A percentile compares a stretch with the other conserved stretches of the same genome.
phyloP scores from a whole-genome alignment of 805 yeast genomes.

The Wickerhamiella qilinensis region DNA sequence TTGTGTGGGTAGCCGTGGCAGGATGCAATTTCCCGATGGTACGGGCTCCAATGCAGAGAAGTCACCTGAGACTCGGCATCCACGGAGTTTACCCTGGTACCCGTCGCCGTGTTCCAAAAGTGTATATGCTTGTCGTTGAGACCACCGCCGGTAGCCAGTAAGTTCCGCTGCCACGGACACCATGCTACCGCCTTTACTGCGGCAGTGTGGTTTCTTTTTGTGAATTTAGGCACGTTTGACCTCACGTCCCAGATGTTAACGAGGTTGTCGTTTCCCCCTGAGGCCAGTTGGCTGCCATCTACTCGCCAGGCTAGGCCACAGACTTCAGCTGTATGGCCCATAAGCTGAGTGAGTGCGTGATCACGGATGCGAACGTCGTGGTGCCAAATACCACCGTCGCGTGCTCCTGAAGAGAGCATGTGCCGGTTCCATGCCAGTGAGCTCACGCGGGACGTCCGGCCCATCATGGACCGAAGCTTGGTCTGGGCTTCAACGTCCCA shows the following conservation, averaged over 20 bases:
- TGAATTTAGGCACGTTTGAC: conserved; percentile 46
- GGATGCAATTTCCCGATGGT: conserved; percentile 59
- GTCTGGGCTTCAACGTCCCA: conserved; percentile 78
- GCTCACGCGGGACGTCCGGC: conserved; percentile 63
- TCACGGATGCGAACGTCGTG: conserved; percentile 79
- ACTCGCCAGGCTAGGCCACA: conserved; percentile 78
- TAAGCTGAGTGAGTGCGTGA: conserved; percentile 48
- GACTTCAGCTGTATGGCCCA: conserved; percentile 70
- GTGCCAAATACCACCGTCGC: conserved; percentile 68
- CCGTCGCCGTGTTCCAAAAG: conserved; percentile 91
- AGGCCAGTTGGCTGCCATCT: conserved; percentile 75
- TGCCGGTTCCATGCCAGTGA: conserved; percentile 77
- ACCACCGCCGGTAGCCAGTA: conserved; percentile 96
- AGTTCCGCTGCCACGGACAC: conserved; percentile 74
- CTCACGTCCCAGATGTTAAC: conserved; percentile 90
- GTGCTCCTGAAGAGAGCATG: conserved; percentile 69
- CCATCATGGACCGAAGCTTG: conserved; percentile 64
- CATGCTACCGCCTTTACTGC: conserved; percentile 92
- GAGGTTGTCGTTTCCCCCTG: conserved; percentile 89
- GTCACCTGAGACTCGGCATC: conserved; percentile 91
- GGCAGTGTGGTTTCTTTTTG: conserved; percentile 70
- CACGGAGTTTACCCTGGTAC: conserved; percentile 68
- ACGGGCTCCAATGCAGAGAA: conserved; percentile 74
- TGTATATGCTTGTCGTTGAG: conserved; percentile 76
- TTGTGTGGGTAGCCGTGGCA: conserved; percentile 91